Evolutionary conservation across 2,329 filamentous ascomycete genomes (phyloP).

Genomic region (Curvularia sp.): DNA sequence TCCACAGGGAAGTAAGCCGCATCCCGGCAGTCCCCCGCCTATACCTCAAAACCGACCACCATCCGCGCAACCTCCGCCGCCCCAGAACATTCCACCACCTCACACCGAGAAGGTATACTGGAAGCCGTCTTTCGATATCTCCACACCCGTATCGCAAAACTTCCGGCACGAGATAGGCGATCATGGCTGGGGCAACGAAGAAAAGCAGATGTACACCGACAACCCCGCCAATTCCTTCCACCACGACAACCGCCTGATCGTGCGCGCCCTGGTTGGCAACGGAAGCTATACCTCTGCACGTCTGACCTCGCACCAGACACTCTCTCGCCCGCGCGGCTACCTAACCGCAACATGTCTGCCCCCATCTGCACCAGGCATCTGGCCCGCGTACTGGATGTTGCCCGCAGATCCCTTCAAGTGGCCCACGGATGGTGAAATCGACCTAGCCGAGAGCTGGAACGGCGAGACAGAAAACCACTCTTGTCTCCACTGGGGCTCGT

Average conservation of each 20-base stretch:
- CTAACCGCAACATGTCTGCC: conserved; percentile 60
- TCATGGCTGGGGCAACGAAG: conserved; percentile 69
- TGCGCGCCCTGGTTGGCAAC: conserved; percentile 58
- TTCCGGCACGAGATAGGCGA: conserved; percentile 64
- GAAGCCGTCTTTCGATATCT: conserved; percentile 59
- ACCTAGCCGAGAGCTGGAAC: conserved; percentile 69
- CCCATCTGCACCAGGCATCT: conserved; percentile 64
- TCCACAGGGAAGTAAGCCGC: conserved; percentile 42
- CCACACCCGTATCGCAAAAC: conserved; percentile 57
- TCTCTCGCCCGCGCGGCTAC: conserved; percentile 60
- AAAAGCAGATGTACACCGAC: conserved; percentile 65
- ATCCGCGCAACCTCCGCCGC: conserved; percentile 38
- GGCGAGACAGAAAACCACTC: conserved; percentile 62
- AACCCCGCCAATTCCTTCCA: conserved; percentile 61
- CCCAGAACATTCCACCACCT: conserved; percentile 37
- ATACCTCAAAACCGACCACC: conserved; percentile 40
- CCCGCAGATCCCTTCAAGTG: conserved; percentile 65
- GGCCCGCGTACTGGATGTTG: conserved; percentile 69
- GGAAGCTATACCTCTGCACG: conserved; percentile 62
- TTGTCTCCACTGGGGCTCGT: conserved; percentile 67
- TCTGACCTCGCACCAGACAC: conserved; percentile 60
- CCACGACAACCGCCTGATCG: conserved; percentile 59
- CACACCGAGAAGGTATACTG: conserved; percentile 55
- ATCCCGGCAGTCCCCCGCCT: conserved; percentile 29
- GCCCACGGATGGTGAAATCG: conserved; percentile 66